These are phyloP conservation scores for Ascochyta clinopodiicola DNA, from an alignment of 2,329 filamentous ascomycete species.

Conservation along the genomic window DNA sequence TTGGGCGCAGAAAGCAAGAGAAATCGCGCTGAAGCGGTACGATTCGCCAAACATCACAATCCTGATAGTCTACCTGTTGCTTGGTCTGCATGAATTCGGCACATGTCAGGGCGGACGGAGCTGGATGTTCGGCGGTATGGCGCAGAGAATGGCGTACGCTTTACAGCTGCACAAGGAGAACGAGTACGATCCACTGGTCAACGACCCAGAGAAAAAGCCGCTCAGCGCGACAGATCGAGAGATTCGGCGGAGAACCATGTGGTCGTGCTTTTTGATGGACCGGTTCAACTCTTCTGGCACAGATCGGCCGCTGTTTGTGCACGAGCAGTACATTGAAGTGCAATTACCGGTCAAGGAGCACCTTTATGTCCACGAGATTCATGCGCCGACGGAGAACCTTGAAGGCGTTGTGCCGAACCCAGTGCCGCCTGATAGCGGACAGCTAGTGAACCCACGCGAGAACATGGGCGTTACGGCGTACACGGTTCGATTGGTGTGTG, in stretches of 20 bases:
- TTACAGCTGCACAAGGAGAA: slow-evolving; percentile 91
- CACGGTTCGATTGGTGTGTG: slow-evolving; percentile 80
- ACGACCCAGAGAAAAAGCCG: slow-evolving; percentile 65
- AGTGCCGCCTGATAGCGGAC: slow-evolving; percentile 67
- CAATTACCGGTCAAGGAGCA: slow-evolving; percentile 90
- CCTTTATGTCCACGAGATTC: slow-evolving; percentile 89
- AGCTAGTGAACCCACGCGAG: slow-evolving; percentile 70
- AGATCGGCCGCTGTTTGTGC: slow-evolving; percentile 88
- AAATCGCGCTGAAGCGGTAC: slow-evolving; percentile 85
- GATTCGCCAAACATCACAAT: slow-evolving; percentile 97
- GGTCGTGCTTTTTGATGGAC: slow-evolving; percentile 98
- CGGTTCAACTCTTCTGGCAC: slow-evolving; percentile 96
- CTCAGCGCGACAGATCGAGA: slow-evolving; percentile 92
- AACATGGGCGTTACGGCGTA: slow-evolving; percentile 97
- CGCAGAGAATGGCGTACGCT: slow-evolving; percentile 95
- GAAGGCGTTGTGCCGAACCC: slow-evolving; percentile 72
- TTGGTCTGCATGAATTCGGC: slow-evolving; percentile 93
- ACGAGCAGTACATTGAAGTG: slow-evolving; percentile 86
- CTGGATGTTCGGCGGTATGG: slow-evolving; percentile 95
- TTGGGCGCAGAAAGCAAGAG: slow-evolving; percentile 86
- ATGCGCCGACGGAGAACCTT: slow-evolving; percentile 83
- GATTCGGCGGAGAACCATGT: slow-evolving; percentile 93
- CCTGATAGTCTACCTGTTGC: slow-evolving; percentile 83
- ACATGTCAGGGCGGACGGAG: slow-evolving; percentile 95
- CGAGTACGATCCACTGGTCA: slow-evolving; percentile 76